Evolutionary conservation across 306 rosid genomes (phyloP).

Genomic region (Cucurbita ficifolia): DNA sequence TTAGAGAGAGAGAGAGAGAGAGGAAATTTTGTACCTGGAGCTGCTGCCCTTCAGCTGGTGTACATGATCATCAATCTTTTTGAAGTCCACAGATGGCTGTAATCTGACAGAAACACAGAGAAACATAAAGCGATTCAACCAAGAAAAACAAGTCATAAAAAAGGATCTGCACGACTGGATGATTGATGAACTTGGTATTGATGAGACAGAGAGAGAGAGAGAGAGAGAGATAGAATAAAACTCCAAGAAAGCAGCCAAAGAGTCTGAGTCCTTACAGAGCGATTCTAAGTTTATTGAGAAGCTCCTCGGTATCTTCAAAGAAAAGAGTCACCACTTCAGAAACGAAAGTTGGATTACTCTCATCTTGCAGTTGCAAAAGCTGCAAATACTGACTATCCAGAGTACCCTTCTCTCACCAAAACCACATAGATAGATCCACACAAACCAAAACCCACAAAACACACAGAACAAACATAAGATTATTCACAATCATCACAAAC

Average conservation of each 20-base stretch:
- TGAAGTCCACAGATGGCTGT: constrained; percentile 63
- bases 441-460: neutral
- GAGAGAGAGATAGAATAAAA: too few relatives aligned
- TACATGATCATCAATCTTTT: constrained; percentile 81
- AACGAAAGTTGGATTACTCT: constrained; percentile 89
- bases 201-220: neutral
- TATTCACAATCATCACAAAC: neutral
- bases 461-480: constrained; percentile 10
- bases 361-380: constrained; percentile 94
- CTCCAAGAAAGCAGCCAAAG: neutral
- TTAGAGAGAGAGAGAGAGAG: neutral
- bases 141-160: constrained; percentile 7
- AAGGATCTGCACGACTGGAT: neutral
- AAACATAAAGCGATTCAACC: neutral
- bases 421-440: constrained; percentile 8
- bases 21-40: constrained; percentile 49
- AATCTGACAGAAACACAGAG: constrained; percentile 25
- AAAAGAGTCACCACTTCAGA: constrained; percentile 85
- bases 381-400: constrained; percentile 83
- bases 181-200: neutral
- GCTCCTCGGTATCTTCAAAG: constrained; percentile 94
- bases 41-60: constrained; percentile 98
- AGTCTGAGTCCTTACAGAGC: constrained; percentile 41
- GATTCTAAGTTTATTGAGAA: constrained; percentile 69
- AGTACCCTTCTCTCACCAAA: constrained; percentile 39